phyloP scores from a whole-genome alignment of 2,329 filamentous ascomycete genomes.

The Sclerotinia trifoliorum region DNA sequence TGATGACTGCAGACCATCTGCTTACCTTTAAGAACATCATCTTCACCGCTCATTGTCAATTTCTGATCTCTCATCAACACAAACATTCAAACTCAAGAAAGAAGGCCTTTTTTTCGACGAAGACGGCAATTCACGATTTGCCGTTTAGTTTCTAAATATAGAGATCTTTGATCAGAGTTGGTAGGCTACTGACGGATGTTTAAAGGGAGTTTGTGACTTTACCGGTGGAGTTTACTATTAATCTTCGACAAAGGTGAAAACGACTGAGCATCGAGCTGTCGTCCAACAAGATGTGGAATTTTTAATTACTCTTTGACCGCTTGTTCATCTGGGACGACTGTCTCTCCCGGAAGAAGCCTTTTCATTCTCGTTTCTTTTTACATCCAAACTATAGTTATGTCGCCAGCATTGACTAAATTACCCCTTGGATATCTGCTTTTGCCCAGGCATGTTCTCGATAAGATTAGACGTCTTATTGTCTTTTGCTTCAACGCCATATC shows the following conservation, averaged over 20 bases:
- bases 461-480: background rate
- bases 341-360: background rate
- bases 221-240: background rate
- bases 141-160: background rate
- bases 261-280: background rate
- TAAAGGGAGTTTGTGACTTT: background rate
- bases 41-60: constrained; percentile 9
- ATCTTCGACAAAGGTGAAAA: background rate
- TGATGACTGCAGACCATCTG: constrained; percentile 11
- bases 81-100: background rate
- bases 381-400: background rate
- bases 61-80: background rate
- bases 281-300: background rate
- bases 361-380: background rate
- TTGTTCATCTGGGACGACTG: background rate
- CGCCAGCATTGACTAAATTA: background rate
- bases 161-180: background rate
- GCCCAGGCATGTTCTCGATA: background rate
- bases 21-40: background rate
- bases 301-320: background rate
- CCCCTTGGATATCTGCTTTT: background rate
- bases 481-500: background rate
- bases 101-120: background rate
- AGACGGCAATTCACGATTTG: background rate
- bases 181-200: background rate